phyloP scores from a whole-genome alignment of 2,329 filamentous ascomycete genomes.

The Colletotrichum sp. region DNA sequence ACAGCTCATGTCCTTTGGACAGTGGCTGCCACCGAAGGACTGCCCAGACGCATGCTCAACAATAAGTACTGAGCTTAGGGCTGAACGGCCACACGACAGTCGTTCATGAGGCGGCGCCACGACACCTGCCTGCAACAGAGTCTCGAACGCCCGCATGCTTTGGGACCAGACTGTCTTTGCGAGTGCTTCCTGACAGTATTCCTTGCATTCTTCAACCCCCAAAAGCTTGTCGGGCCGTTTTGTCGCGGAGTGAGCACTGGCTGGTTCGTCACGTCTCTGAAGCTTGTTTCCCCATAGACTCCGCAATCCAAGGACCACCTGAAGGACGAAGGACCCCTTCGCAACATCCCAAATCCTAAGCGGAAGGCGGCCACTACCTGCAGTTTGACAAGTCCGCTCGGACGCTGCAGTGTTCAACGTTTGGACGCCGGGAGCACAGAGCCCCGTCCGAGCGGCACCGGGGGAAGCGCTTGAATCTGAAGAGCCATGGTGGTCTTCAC shows the following conservation, averaged over 20 bases:
- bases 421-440: background rate
- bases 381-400: conserved; percentile 15
- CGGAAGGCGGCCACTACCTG: background rate
- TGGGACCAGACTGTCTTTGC: background rate
- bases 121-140: background rate
- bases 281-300: background rate
- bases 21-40: background rate
- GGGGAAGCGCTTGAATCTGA: background rate
- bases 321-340: background rate
- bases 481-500: background rate
- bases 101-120: background rate
- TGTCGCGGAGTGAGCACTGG: background rate
- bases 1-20: background rate
- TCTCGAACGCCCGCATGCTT: background rate
- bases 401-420: conserved; percentile 7
- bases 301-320: background rate
- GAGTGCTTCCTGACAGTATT: background rate
- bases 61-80: background rate
- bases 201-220: background rate
- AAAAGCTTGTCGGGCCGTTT: background rate
- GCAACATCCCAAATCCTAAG: background rate
- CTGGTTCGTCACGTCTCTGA: background rate
- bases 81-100: background rate
- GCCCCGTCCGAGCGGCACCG: conserved; percentile 2
- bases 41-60: background rate